phyloP scores from a whole-genome alignment of 2,329 filamentous ascomycete species.

The Talaromyces albobiverticillius region DNA sequence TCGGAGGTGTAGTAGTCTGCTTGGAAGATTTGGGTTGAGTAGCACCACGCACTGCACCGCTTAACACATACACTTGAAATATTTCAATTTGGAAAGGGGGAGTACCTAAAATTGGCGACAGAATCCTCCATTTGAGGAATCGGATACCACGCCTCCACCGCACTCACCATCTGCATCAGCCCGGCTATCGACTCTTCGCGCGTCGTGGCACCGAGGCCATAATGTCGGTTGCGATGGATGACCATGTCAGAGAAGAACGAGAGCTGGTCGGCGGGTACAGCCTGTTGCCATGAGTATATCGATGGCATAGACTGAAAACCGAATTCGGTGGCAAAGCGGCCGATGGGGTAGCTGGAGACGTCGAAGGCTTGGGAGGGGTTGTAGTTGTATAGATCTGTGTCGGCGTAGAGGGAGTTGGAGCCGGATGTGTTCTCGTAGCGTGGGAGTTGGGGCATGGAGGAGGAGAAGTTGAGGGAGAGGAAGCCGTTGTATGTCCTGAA shows the following conservation, averaged over 20 bases:
- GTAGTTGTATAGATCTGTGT: slow-evolving; percentile 3
- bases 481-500: neutral
- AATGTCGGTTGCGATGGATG: too few relatives aligned
- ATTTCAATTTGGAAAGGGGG: too few relatives aligned
- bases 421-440: slow-evolving; percentile 4
- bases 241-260: slow-evolving; percentile 4
- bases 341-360: neutral
- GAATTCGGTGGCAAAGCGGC: slow-evolving; percentile 80
- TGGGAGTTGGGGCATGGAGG: neutral
- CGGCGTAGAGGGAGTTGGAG: neutral
- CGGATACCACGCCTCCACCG: too few relatives aligned
- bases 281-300: slow-evolving; percentile 1
- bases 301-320: slow-evolving; percentile 67
- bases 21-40: too few relatives aligned
- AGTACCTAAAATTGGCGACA: too few relatives aligned
- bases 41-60: too few relatives aligned
- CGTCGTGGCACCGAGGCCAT: too few relatives aligned
- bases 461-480: neutral
- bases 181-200: too few relatives aligned
- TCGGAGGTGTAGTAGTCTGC: too few relatives aligned
- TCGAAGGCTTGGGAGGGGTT: neutral
- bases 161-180: too few relatives aligned
- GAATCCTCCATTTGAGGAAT: too few relatives aligned
- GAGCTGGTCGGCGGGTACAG: neutral
- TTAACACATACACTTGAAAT: too few relatives aligned